A percentile compares a stretch with the other conserved stretches of the same genome.
phyloP scores from a whole-genome alignment of 805 yeast genomes.

The Isabelozyma pseudorhagii region DNA sequence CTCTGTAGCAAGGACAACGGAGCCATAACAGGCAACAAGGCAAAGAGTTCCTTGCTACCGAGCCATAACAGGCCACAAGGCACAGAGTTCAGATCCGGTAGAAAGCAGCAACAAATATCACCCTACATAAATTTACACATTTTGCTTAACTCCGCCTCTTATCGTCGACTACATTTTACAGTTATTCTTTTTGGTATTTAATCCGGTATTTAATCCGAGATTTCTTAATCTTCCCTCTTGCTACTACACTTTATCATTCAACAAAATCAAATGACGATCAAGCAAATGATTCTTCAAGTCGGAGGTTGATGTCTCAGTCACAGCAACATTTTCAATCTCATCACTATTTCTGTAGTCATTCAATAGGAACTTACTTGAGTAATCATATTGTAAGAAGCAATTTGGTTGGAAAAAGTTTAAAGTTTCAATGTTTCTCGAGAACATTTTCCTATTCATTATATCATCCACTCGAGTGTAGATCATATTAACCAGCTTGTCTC shows the following conservation, averaged over 20 bases:
- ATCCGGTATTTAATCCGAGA: too few relatives aligned
- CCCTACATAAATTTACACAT: too few relatives aligned
- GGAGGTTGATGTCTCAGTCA: constrained; percentile 4
- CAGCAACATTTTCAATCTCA: constrained; percentile 2
- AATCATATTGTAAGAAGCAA: constrained; percentile 20
- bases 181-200: too few relatives aligned
- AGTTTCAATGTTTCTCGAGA: constrained; percentile 24
- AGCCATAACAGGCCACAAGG: neutral
- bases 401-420: constrained; percentile 17
- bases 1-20: neutral
- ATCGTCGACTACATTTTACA: too few relatives aligned
- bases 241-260: neutral
- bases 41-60: neutral
- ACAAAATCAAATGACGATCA: constrained; percentile 9
- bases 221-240: too few relatives aligned
- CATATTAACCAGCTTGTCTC: constrained; percentile 2
- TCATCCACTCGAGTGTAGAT: constrained; percentile 19
- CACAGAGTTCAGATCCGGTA: too few relatives aligned
- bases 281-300: constrained; percentile 15
- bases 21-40: neutral
- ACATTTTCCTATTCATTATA: constrained; percentile 14
- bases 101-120: too few relatives aligned
- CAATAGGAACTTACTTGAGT: constrained; percentile 17
- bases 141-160: too few relatives aligned
- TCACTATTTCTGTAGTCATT: constrained; percentile 22